Base-by-base conservation (phyloP, 306 rosid genomes). In the Vigna mungo region DNA sequence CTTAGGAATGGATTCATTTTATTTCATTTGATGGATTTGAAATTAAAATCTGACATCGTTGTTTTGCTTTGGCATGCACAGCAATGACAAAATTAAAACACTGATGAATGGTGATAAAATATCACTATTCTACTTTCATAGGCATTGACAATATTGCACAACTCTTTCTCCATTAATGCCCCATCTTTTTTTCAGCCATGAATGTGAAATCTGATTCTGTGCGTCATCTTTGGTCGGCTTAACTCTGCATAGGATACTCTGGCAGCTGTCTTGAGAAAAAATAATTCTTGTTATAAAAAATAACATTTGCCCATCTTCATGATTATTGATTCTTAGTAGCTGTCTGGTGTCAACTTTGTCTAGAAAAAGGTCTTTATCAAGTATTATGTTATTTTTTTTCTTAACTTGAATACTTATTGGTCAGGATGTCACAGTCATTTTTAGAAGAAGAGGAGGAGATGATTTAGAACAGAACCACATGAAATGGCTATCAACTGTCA, bases 401-500 rank as follows among this genome's bases (percentile, higher is more conserved):
- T 71, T 55, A 62, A 77, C 78, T 84, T 47, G 21, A 58, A 80
- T 64, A 15, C 72, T 83, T 81, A 39, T 73, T 79, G 68, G 46
- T 77, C 85, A 90, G 97, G 97, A 92, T 68, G 93, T 90, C 74
- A 88, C 93, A 0, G 91, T 90, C 79, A 90, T 92, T 81, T 92
- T 90, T 83, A 89, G 97, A 76, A 84, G 97, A 75, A 90, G 97
- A 72, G 98, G 98, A 67, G 98, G 98, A 62, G 93, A 94, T 49
- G 97, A 94, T 82, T 85, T 92, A 77, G 97, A 87, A 80, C 97
- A 90, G 78, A 85, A 83, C 83, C 97, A 88, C 85, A 79, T 37
- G 51, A 88, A 9, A 64, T 92, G 97, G 97, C 83, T 68, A 49
- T 87, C 69, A 82, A 88, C 96, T 25, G 82, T 92, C 43, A 63